phyloP scores from a whole-genome alignment of 1,139 yeast species.

The Candida neerlandica region DNA sequence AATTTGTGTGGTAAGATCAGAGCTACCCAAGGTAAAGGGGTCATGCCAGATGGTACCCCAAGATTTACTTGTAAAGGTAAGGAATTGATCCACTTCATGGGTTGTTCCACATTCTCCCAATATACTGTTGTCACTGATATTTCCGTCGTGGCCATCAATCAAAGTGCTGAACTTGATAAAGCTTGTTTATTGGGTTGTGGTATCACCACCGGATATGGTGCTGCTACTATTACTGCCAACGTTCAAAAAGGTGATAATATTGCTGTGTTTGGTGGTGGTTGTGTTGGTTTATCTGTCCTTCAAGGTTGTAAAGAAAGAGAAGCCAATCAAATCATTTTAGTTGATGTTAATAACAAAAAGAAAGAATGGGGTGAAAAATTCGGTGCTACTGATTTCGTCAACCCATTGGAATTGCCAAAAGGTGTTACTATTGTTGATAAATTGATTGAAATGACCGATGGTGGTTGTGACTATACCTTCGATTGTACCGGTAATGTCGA shows the following conservation, averaged over 20 bases:
- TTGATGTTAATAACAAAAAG: slow-evolving; percentile 85
- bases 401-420: slow-evolving; percentile 74
- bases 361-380: slow-evolving; percentile 83
- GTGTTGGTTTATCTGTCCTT: slow-evolving; percentile 93
- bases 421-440: slow-evolving; percentile 81
- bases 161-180: slow-evolving; percentile 79
- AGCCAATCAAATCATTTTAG: slow-evolving; percentile 80
- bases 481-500: slow-evolving; percentile 97
- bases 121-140: slow-evolving; percentile 98
- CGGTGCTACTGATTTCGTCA: slow-evolving; percentile 94
- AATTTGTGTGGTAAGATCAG: slow-evolving; percentile 90
- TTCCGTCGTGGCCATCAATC: slow-evolving; percentile 91
- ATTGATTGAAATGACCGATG: slow-evolving; percentile 88
- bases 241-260: slow-evolving; percentile 91
- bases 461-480: slow-evolving; percentile 93
- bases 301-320: slow-evolving; percentile 89
- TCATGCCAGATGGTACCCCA: slow-evolving; percentile 85
- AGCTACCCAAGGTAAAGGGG: slow-evolving; percentile 45
- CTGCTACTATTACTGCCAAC: slow-evolving; percentile 92
- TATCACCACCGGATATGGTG: slow-evolving; percentile 98
- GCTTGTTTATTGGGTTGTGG: slow-evolving; percentile 97
- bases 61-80: slow-evolving; percentile 87
- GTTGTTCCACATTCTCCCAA: slow-evolving; percentile 94
- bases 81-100: slow-evolving; percentile 90
- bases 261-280: slow-evolving; percentile 97